phyloP scores from a whole-genome alignment of 495 filamentous ascomycete species.

The Trichocladium uniseriatum region DNA sequence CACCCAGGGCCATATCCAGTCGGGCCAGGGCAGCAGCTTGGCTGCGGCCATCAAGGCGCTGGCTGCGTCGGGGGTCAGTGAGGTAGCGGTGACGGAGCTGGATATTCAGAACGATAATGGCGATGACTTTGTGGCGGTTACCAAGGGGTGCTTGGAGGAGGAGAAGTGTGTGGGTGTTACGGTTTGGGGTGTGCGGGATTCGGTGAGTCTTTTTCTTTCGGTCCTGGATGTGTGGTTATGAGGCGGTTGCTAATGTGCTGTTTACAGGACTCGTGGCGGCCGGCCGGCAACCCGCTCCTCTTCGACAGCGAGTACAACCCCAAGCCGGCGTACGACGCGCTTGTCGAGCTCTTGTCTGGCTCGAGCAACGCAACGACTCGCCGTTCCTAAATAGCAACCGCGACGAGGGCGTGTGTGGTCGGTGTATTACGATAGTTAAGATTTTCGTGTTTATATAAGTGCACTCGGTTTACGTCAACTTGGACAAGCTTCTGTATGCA shows the following conservation, averaged over 20 bases:
- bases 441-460: too few species aligned
- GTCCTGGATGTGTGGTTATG: too few species aligned
- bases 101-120: constrained; percentile 52
- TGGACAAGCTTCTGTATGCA: too few species aligned
- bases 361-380: too few species aligned
- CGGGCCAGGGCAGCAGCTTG: constrained; percentile 37
- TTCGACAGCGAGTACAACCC: constrained; percentile 54
- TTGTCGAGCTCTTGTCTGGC: constrained; percentile 36
- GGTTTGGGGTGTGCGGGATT: constrained; percentile 66
- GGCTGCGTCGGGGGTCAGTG: constrained; percentile 39
- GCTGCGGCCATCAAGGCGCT: constrained; percentile 49
- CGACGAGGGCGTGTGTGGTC: too few species aligned
- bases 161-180: constrained; percentile 65
- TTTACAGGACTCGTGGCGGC: constrained; percentile 53
- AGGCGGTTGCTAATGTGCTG: too few species aligned
- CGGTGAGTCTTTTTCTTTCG: constrained; percentile 31
- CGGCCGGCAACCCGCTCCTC: constrained; percentile 48
- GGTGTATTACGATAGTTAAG: too few species aligned
- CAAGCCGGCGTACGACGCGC: constrained; percentile 57
- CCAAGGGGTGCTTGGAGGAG: constrained; percentile 54
- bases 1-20: constrained; percentile 52
- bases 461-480: too few species aligned
- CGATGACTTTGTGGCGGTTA: constrained; percentile 53
- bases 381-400: too few species aligned
- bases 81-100: constrained; percentile 57